Evolutionary conservation across 2,329 filamentous ascomycete species (phyloP).

Genomic region (Cercospora nicotianae): DNA sequence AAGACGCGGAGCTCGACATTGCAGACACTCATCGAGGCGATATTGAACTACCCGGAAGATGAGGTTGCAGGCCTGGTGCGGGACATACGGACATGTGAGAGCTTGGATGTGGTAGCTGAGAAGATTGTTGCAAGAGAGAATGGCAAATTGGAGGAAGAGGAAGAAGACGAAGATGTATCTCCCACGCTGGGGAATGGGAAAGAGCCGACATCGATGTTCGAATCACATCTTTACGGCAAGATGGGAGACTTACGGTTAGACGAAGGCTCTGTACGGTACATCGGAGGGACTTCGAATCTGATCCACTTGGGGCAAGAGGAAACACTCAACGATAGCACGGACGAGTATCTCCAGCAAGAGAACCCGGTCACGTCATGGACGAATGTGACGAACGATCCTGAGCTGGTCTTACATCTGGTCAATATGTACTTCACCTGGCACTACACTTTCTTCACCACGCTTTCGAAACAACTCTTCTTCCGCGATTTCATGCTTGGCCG

Average conservation of each 20-base stretch:
- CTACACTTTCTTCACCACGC: constrained; percentile 90
- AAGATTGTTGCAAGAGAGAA: constrained; percentile 57
- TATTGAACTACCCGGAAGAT: constrained; percentile 86
- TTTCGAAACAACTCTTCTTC: constrained; percentile 84
- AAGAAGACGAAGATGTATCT: constrained; percentile 43
- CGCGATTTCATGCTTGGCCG: constrained; percentile 77
- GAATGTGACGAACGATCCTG: constrained; percentile 73
- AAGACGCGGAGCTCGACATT: constrained; percentile 85
- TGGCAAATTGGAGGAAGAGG: constrained; percentile 46
- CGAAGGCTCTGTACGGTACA: constrained; percentile 84
- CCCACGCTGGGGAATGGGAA: constrained; percentile 41
- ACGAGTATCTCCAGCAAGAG: constrained; percentile 55
- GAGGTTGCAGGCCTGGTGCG: constrained; percentile 79
- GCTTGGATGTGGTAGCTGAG: constrained; percentile 63
- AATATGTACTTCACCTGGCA: constrained; percentile 99
- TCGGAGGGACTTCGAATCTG: constrained; percentile 90
- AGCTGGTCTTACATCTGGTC: constrained; percentile 80
- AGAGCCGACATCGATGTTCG: constrained; percentile 51
- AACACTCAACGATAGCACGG: constrained; percentile 37
- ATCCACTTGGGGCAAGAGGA: constrained; percentile 68
- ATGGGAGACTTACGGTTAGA: constrained; percentile 89
- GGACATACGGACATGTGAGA: constrained; percentile 84
- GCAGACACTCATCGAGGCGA: constrained; percentile 88
- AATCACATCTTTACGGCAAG: constrained; percentile 82
- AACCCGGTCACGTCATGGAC: constrained; percentile 86